Conservation (phyloP, 2,329 filamentous ascomycete species). For the Boeremia exigua region DNA sequence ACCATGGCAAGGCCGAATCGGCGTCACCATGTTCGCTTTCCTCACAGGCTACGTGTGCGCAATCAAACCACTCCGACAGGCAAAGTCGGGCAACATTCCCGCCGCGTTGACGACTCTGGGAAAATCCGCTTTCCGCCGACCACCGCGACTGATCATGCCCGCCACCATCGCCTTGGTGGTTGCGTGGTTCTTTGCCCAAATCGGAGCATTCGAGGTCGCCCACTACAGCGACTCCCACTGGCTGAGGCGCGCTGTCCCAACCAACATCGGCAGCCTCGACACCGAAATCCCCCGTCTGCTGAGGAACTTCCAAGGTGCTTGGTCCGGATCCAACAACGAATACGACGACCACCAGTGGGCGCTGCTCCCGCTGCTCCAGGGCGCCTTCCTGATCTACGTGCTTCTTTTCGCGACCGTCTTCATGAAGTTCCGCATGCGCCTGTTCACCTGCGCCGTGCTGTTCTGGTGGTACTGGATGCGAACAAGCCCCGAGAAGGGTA, state of each 20-base stretch:
- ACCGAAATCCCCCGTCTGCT: slow-evolving; percentile 55
- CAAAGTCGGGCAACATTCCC: slow-evolving; percentile 53
- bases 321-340: slow-evolving; percentile 59
- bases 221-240: slow-evolving; percentile 58
- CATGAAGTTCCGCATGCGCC: slow-evolving; percentile 56
- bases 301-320: slow-evolving; percentile 55
- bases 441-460: slow-evolving; percentile 55
- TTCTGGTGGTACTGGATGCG: slow-evolving; percentile 59
- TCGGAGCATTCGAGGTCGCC: slow-evolving; percentile 57
- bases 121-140: slow-evolving; percentile 61
- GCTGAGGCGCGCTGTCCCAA: slow-evolving; percentile 58
- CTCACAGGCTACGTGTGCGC: slow-evolving; percentile 64
- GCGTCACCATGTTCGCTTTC: slow-evolving; percentile 63
- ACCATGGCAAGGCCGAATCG: slow-evolving; percentile 61
- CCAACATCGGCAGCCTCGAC: slow-evolving; percentile 51
- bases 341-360: slow-evolving; percentile 65
- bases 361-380: slow-evolving; percentile 56
- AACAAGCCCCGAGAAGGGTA: slow-evolving; percentile 54
- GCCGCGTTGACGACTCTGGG: slow-evolving; percentile 57
- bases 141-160: slow-evolving; percentile 59
- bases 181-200: slow-evolving; percentile 57
- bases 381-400: slow-evolving; percentile 60
- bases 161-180: slow-evolving; percentile 59
- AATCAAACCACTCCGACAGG: slow-evolving; percentile 60
- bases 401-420: slow-evolving; percentile 56